Evolutionary conservation across 805 yeast species (phyloP), one percentile per base, ranked within the genome.

Genomic region (Danielia oregonensis): DNA sequence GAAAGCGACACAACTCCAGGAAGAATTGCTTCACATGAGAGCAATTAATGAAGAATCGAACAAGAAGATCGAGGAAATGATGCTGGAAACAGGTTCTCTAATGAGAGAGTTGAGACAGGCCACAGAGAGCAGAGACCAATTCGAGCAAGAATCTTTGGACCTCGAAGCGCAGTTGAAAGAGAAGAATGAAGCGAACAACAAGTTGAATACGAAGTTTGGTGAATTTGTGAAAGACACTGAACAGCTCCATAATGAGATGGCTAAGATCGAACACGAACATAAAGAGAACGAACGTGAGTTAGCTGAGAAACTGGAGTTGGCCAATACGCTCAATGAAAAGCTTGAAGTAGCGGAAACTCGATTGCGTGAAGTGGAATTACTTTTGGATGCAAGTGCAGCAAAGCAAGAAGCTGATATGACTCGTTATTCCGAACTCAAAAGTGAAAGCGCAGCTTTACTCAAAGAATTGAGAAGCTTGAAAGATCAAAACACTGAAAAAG

Each of bases 401-500:
- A 12, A 33, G 23, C 11, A 29, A 28, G 29, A 37, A 13, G 18
- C 35, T 21, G 19, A 34, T 24, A 12, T 15, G 33, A 24, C 35
- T 24, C n/a, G 24, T 33, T 26, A 39, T 37, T 36, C 6, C 23
- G 15, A 17, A 10, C 13, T 29, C 4, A 17, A 30, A 24, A 11
- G 16, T 4, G 27, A 30, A 17, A 30, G 24, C n/a, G 21, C 21
- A 6, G 11, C 17, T 12, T 24, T 30, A n/a, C 52, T 47, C 17
- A 36, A 45, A 2, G 53, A 52, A 25, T 38, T 63, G 2, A 43
- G 47, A 17, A 48, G 47, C 6, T 50, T 61, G 26, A 61, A 60
- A 18, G 52, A 52, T 2, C 72, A 71, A 25, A 35, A 34, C 11
- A 24, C 15, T 11, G 63, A 61, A 16, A 59, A 62, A 30, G 65